These are phyloP conservation scores for Silene uniflora DNA, from an alignment of 148 eudicot genomes.

Conservation along the genomic window DNA sequence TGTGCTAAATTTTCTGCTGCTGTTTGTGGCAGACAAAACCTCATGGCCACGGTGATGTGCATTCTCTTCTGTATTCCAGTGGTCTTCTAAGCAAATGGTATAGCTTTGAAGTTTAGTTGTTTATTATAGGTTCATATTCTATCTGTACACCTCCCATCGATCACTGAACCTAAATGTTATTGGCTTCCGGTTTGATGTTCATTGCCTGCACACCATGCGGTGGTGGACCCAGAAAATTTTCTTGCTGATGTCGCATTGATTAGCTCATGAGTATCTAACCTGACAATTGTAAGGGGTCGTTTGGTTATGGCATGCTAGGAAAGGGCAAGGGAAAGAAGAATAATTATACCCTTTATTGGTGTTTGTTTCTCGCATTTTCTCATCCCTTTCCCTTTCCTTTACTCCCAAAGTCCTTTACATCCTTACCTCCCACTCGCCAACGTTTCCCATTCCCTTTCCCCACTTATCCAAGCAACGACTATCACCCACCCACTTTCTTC, in stretches of 20 bases:
- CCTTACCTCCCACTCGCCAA: no score
- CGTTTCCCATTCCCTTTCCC: no score
- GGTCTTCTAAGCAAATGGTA: conserved; percentile 77
- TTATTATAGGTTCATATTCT: background rate
- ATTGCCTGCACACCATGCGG: background rate
- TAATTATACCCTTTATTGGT: no score
- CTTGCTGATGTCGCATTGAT: background rate
- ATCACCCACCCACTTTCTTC: no score
- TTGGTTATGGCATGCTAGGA: no score
- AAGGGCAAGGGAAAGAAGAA: no score
- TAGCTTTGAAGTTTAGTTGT: conserved; percentile 1
- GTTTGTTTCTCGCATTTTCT: no score
- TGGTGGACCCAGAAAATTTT: background rate
- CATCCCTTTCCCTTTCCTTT: no score
- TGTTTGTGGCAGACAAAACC: conserved; percentile 70
- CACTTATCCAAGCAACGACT: no score
- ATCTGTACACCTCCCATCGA: background rate
- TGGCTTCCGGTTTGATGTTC: background rate
- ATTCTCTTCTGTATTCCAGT: conserved; percentile 80
- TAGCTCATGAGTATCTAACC: no score
- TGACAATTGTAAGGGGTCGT: no score
- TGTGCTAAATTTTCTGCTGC: conserved; percentile 14
- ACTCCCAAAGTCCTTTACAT: no score
- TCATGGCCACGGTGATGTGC: conserved; percentile 99
- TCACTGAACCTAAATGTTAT: conserved; percentile 1